Base-by-base conservation (phyloP, 208 protist species). In the Crithidia bombi region DNA sequence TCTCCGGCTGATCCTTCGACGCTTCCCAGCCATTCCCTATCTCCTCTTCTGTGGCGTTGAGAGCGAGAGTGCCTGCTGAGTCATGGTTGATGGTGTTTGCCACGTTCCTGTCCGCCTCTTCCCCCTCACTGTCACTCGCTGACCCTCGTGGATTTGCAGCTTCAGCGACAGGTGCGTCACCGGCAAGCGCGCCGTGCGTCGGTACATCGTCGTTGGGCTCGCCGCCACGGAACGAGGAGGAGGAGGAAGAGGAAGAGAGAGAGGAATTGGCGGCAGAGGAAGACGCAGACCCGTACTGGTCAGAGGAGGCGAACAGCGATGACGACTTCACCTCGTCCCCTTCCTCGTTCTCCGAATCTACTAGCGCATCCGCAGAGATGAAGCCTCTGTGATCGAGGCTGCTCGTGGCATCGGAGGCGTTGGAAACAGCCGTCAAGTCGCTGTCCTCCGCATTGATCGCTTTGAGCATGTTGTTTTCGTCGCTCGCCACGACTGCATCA, bases 301-400 rank as follows among this genome's bases (percentile, higher is more conserved):
- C 30, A 4, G 33, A 56, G 9, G 35, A 54, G 21, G 59, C 38
- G 11, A 28, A 64, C 9, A 64, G 41, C 5, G 41, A n/a, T n/a
- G n/a, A 43, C 12, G 30, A 25, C 7, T 28, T 39, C 10, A 5
- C 5, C 15, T 39, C 44, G n/a, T 56, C 61, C 4, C 33, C 44
- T 0, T n/a, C n/a, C n/a, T 56, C 46, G 19, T 46, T 21, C 32
- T 56, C 61, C 33, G 28, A 36, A 9, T 39, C 46, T 32, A 36
- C 61, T 47, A 66, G 35, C 32, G 61, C 61, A n/a, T 66, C 46
- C 12, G 46, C 46, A 10, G 61, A 66, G 23, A 66, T n/a, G n/a
- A 56, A 54, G 25, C 46, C 56, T 3, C 61, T 44, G 33, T 35
- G 33, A 15, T 56, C 61, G 5, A 56, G 46, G 28, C 61, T 56